Base-by-base conservation (phyloP, 441 rosid genomes). In the Codiaeum variegatum region DNA sequence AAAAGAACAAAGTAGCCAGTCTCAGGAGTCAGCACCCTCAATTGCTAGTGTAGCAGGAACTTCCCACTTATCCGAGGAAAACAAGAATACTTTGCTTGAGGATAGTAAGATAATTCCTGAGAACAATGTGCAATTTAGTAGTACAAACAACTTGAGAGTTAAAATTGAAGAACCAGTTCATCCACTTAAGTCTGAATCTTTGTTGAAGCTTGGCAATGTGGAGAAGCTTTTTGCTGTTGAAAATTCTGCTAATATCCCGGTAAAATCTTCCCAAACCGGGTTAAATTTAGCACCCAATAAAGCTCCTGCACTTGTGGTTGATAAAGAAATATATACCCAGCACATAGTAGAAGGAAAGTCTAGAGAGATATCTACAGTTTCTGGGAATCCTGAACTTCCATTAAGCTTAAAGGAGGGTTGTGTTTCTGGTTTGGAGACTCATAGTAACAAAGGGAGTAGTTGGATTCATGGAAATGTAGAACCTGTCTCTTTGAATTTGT, bases 401-500 rank as follows among this genome's bases (percentile, higher is more conserved):
- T 67, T 84, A 79, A 84, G 79, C 67, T 59, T 75, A 12, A 72
- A 75, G 36, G 82, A 78, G 60, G 38, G 62, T 64, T 51, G 54
- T 60, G 67, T 60, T 52, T 69, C 73, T 23, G 79, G 75, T 65
- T 55, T 47, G 67, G 76, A 63, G 73, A 67, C 66, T 70, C 77
- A 62, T 52, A 67, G 72, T 70, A 56, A 76, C 64, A 80, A 68
- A 62, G 80, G 71, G 38, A 78, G 9, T 73, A 70, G 71, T 77
- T 73, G 23, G 34, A 71, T 46, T 61, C 75, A 78, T 55, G 82
- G 77, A 70, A 83, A 65, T 18, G 49, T 40, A 51, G 89, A 78
- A 75, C 47, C 80, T 62, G 13, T 87, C 62, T 78, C 86, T 12
- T 77, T 86, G 81, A 76, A 81, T 84, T 85, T 88, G 78, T 83